Evolutionary conservation across 129 eudicot genomes (phyloP), one percentile per base, ranked within the genome.

Genomic region (Arctium minus): DNA sequence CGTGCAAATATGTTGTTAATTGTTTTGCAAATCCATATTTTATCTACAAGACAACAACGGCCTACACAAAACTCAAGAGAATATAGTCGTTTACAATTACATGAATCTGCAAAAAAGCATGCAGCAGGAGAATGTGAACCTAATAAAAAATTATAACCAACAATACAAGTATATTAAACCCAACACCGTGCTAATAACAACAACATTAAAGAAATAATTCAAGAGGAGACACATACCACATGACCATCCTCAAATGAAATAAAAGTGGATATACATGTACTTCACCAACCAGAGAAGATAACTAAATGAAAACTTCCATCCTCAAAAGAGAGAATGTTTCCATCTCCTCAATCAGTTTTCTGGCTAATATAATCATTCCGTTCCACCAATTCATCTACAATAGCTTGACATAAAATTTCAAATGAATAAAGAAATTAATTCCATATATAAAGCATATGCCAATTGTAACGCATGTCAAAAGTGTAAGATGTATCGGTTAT

Each of bases 1-100:
- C 82, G 73, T 71, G 90, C 73, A 95, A 88, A 82, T 89, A 91
- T 22, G 88, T 83, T 18, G 88, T 79, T 79, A 95, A 83, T 83
- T 92, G 98, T 75, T 81, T 95, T 56, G 97, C 97, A 68, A 95
- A 76, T 95, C 97, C 8, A 74, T 83, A 85, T 97, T 89, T 33
- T 92, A 95, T 84, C 86, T 87, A 86, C 27, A 22, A 22, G 27
- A 22, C 27, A 22, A 22, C 98, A 95, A 79, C 87, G 88, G 40
- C 98, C 98, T 92, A 73, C 73, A 48, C 70, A 50, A 85, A 74
- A 22, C 69, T 74, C 79, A 22, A 69, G 50, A 73, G 46, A 80
- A 22, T 65, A 74, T 79, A 44, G 68, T 50, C 73, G 53, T 36
- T 72, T 46, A n/a, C 30, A 79, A 40, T 39, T 36, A 17, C 40